These are phyloP conservation scores for Pseudogymnoascus sp. DNA, from an alignment of 2,329 filamentous ascomycete genomes.

Conservation along the genomic window DNA sequence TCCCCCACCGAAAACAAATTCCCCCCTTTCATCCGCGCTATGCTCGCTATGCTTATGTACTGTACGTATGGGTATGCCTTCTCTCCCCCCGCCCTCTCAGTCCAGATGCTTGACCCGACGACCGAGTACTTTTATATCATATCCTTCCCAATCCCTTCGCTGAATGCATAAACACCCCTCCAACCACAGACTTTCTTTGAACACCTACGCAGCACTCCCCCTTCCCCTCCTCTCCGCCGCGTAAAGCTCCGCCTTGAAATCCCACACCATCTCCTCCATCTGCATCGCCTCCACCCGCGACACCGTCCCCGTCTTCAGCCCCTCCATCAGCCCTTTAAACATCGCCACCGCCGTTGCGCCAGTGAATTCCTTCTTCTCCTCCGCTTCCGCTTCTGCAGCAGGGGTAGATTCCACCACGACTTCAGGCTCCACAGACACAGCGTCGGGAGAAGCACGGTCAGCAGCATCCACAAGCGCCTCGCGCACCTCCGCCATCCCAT, in stretches of 20 bases:
- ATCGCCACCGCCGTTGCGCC: conserved; percentile 42
- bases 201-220: neutral
- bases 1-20: neutral
- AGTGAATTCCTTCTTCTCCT: neutral
- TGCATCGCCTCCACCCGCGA: conserved; percentile 57
- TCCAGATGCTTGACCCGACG: neutral
- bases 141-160: neutral
- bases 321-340: conserved; percentile 47
- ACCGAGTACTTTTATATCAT: neutral
- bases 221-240: conserved; percentile 56
- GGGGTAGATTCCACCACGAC: neutral
- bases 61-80: neutral
- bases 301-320: conserved; percentile 51
- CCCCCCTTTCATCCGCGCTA: neutral
- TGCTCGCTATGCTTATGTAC: conserved; percentile 1
- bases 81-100: neutral
- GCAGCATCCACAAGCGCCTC: neutral
- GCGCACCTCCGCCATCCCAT: neutral
- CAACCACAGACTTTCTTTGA: neutral
- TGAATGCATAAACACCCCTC: neutral
- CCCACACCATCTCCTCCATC: conserved; percentile 71
- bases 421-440: neutral
- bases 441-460: neutral
- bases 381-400: too few species aligned
- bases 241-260: conserved; percentile 66